Evolutionary conservation across 805 yeast species (phyloP).

Genomic region (Blastobotrys americana): DNA sequence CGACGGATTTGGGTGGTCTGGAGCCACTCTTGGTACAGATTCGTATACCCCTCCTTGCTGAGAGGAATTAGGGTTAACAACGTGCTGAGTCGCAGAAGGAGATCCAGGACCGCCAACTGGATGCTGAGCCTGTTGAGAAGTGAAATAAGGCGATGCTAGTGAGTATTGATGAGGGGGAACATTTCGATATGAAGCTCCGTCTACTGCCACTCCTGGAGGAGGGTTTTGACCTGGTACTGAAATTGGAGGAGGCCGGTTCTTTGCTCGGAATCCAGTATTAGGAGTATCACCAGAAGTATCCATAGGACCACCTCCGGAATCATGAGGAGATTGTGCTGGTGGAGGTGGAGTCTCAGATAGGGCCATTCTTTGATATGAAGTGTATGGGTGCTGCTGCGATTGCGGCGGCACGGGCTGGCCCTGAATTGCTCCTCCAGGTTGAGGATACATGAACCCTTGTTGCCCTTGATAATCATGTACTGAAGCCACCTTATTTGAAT

Average conservation of each 20-base stretch:
- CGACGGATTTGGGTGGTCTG: too few relatives aligned
- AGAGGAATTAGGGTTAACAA: too few relatives aligned
- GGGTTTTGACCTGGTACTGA: neutral
- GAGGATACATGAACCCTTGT: neutral
- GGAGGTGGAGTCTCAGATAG: conserved; percentile 12
- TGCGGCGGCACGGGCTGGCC: too few relatives aligned
- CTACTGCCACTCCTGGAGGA: conserved; percentile 8
- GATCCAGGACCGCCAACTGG: neutral
- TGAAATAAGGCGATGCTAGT: conserved; percentile 8
- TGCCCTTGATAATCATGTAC: neutral
- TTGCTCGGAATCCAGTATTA: neutral
- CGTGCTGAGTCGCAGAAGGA: too few relatives aligned
- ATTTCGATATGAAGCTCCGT: conserved; percentile 3
- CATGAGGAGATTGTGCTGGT: conserved; percentile 6
- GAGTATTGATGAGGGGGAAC: conserved; percentile 4
- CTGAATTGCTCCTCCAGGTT: neutral
- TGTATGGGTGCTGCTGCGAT: neutral
- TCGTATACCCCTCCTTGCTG: too few relatives aligned
- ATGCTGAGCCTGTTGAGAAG: conserved; percentile 5
- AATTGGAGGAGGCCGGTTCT: neutral
- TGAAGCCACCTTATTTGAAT: conserved; percentile 8
- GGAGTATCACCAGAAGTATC: neutral
- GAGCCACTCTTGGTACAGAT: too few relatives aligned
- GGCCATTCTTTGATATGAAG: neutral
- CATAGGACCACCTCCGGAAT: conserved; percentile 1